Conservation (phyloP, 768 basidiomycete species). For the Wakefieldia striispora region DNA sequence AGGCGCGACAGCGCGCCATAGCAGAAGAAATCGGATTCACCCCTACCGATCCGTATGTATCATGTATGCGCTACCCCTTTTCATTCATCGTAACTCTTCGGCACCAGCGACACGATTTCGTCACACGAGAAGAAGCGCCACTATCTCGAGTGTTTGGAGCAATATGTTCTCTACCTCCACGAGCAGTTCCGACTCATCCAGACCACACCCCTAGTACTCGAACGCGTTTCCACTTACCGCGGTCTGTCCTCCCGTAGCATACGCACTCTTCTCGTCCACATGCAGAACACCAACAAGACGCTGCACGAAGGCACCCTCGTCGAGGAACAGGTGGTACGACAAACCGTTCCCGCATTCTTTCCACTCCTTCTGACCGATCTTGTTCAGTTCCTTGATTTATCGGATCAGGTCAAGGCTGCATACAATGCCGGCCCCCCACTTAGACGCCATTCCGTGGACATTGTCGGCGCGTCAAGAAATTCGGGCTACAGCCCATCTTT, state of each 20-base stretch:
- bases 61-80: not conserved
- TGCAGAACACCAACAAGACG: constrained; percentile 54
- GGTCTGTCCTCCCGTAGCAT: constrained; percentile 65
- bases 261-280: constrained; percentile 68
- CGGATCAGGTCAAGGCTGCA: constrained; percentile 25
- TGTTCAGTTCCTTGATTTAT: constrained; percentile 30
- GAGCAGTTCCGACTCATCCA: constrained; percentile 55
- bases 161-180: constrained; percentile 66
- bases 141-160: constrained; percentile 71
- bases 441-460: constrained; percentile 32
- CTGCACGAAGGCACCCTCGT: constrained; percentile 47
- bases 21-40: constrained; percentile 55
- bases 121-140: constrained; percentile 77
- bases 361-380: not conserved
- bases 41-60: constrained; percentile 60
- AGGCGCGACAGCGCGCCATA: constrained; percentile 55
- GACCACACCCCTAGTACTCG: constrained; percentile 43
- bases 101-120: constrained; percentile 61
- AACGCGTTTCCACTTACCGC: constrained; percentile 49
- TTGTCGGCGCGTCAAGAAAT: constrained; percentile 14
- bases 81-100: not conserved
- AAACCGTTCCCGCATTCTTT: not conserved
- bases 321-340: constrained; percentile 56
- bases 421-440: constrained; percentile 25
- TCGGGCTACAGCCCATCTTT: constrained; percentile 9